Base-by-base conservation (phyloP, 2,329 filamentous ascomycete genomes). In the Raffaelea deltoideospora region DNA sequence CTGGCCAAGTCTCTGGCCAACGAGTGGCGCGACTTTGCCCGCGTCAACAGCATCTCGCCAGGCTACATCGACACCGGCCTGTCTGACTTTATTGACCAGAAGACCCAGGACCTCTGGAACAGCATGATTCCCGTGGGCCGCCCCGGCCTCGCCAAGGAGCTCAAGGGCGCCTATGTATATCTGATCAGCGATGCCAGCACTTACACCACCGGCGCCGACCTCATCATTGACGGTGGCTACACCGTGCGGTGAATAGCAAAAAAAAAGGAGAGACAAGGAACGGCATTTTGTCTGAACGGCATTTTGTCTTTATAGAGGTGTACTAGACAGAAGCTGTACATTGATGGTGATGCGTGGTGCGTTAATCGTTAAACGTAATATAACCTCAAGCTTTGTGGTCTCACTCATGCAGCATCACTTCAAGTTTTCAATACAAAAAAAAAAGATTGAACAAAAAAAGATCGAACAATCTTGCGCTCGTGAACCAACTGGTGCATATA, bases 91-190 rank as follows among this genome's bases (percentile, higher is more conserved):
- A 65, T 74, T 10, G 61, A 72, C 0, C 50, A 63, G 9, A 78
- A 82, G 47, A 77, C 71, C 4, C 82, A 83, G 66, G 64, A 69
- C 31, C 64, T 80, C 40, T 87, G 82, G 78, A 75, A 72, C 52
- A 72, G 76, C 50, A 87, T 81, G 67, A 87, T 79, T 29, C 81
- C 81, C 10, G 80, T 90, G 75, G 80, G 74, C 78, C 70, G 84
- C 45, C 78, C 86, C 51, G 84, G 79, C 10, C 65, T 76, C 45
- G 63, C 72, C 3, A 69, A 73, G 41, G 84, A 93, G 62, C 65
- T 92, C 47, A 87, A 88, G 62, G 85, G 82, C 17, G 79, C 79
- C 15, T 93, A 81, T 54, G 58, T 92, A 33, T 90, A 86, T 57
- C 64, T 92, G 39, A 79, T 81, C 15, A 83, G 77, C 13, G 83